Percentiles rank a stretch among this genome's conserved stretches.
phyloP scores from a whole-genome alignment of 1,284 basidiomycete species.

The Marasmius fiardii region DNA sequence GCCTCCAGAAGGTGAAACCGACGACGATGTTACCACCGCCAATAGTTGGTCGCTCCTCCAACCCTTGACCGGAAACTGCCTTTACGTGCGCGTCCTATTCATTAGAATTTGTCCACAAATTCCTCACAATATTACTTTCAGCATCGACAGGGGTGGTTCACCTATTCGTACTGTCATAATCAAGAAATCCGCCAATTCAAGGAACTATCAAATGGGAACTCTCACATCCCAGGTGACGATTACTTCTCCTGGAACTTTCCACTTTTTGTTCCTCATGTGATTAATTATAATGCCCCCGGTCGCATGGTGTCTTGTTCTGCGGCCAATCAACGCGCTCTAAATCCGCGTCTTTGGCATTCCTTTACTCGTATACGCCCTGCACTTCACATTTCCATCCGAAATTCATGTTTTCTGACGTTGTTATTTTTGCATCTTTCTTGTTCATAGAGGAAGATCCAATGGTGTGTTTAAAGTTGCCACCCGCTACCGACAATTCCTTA shows the following conservation, averaged over 20 bases:
- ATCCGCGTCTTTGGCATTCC: too few species aligned
- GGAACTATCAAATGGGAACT: conserved; percentile 55
- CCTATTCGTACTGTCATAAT: conserved; percentile 93
- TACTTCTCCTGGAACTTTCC: conserved; percentile 12
- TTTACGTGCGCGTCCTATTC: conserved; percentile 60
- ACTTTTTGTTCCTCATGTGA: conserved; percentile 16
- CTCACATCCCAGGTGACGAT: conserved; percentile 59
- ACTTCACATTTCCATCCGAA: not conserved
- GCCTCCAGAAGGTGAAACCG: conserved; percentile 44
- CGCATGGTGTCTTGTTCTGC: not conserved
- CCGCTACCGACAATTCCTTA: conserved; percentile 14
- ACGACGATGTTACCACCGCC: conserved; percentile 58
- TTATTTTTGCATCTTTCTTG: conserved; percentile 8
- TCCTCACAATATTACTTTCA: conserved; percentile 30
- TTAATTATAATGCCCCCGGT: not conserved
- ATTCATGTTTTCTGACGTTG: not conserved
- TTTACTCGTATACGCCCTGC: not conserved
- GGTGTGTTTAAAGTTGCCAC: conserved; percentile 36
- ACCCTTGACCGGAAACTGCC: conserved; percentile 70
- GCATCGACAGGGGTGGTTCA: conserved; percentile 92
- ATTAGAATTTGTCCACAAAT: conserved; percentile 14
- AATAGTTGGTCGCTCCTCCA: conserved; percentile 79
- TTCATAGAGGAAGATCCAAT: conserved; percentile 68
- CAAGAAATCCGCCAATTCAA: conserved; percentile 88
- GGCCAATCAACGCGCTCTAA: too few species aligned